Evolutionary conservation across 805 yeast genomes (phyloP).

Genomic region (Hanseniaspora vineae): DNA sequence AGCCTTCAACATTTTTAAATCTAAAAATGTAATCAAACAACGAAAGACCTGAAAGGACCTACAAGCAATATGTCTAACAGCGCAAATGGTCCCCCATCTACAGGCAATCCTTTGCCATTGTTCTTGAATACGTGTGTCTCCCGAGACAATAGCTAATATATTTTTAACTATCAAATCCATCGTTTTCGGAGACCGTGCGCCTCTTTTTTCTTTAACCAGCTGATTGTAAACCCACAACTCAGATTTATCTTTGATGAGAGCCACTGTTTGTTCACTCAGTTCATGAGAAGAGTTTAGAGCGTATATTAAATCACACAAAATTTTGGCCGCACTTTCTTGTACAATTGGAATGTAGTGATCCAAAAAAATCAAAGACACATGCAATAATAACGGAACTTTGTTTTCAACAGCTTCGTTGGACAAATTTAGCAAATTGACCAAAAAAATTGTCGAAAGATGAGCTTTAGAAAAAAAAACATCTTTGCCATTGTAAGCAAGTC

Average conservation of each 20-base stretch:
- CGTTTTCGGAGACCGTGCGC: conserved; percentile 72
- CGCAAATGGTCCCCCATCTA: conserved; percentile 94
- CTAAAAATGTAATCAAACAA: conserved; percentile 66
- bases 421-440: conserved; percentile 65
- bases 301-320: conserved; percentile 61
- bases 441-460: conserved; percentile 71
- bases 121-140: conserved; percentile 42
- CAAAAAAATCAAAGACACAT: conserved; percentile 62
- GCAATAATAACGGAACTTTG: conserved; percentile 61
- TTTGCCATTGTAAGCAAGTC: conserved; percentile 41
- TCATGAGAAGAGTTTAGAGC: conserved; percentile 41
- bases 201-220: conserved; percentile 57
- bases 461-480: conserved; percentile 78
- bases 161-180: conserved; percentile 68
- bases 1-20: conserved; percentile 80
- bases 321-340: conserved; percentile 70
- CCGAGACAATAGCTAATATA: conserved; percentile 43
- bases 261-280: conserved; percentile 43
- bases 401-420: conserved; percentile 50
- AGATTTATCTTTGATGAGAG: conserved; percentile 38
- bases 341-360: conserved; percentile 82
- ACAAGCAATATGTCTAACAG: conserved; percentile 93
- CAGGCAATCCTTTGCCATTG: conserved; percentile 81
- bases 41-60: conserved; percentile 90
- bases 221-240: conserved; percentile 79